These are phyloP conservation scores for Pseudogymnoascus sp. DNA, from an alignment of 2,329 filamentous ascomycete species.

Conservation along the genomic window DNA sequence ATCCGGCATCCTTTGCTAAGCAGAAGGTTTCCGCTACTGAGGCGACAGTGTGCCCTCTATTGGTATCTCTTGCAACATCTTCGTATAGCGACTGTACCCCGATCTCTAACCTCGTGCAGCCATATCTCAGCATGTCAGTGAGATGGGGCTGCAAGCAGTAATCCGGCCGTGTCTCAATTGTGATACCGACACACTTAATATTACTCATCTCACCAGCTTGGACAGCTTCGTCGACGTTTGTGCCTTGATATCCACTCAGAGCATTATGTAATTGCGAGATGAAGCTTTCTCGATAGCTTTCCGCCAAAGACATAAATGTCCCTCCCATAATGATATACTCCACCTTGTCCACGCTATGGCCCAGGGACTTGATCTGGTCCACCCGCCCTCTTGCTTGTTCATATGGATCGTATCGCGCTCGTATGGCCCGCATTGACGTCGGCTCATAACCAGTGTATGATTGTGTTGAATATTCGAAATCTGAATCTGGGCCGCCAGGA, in stretches of 20 bases:
- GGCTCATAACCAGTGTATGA: constrained; percentile 98
- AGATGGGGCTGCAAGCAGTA: constrained; percentile 96
- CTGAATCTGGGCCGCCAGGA: constrained; percentile 91
- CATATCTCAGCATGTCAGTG: constrained; percentile 93
- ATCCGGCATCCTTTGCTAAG: constrained; percentile 93
- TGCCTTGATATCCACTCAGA: constrained; percentile 88
- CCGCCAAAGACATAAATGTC: constrained; percentile 93
- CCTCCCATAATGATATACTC: constrained; percentile 99
- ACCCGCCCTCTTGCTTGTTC: constrained; percentile 94
- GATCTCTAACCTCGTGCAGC: constrained; percentile 87
- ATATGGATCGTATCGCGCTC: constrained; percentile 93
- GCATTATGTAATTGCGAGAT: constrained; percentile 96
- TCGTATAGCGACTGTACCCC: constrained; percentile 97
- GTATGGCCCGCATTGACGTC: constrained; percentile 95
- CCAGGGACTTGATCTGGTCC: constrained; percentile 90
- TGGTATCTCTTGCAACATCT: constrained; percentile 96
- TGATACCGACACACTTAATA: constrained; percentile 96
- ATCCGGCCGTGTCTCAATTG: constrained; percentile 93
- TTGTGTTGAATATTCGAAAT: constrained; percentile 98
- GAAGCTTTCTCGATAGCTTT: constrained; percentile 84
- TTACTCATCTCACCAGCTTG: constrained; percentile 92
- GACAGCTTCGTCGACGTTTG: constrained; percentile 91
- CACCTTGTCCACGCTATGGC: constrained; percentile 96
- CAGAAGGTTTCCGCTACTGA: constrained; percentile 95
- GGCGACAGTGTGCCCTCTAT: constrained; percentile 90